phyloP scores from a whole-genome alignment of 2,329 filamentous ascomycete species.

The Hypoxylon rubiginosum region DNA sequence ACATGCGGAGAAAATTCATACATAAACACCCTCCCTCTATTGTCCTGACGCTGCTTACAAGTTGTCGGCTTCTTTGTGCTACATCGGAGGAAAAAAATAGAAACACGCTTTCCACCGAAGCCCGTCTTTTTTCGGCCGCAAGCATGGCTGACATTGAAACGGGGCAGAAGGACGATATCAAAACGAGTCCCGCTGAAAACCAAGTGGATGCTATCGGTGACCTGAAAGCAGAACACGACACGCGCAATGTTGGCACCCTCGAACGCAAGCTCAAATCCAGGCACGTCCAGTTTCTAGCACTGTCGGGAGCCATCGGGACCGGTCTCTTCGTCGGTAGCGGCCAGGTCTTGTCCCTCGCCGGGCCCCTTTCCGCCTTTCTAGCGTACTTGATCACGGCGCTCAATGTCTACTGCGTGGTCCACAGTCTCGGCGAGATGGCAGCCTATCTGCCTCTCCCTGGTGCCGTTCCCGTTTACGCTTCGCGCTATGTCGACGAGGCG shows the following conservation, averaged over 20 bases:
- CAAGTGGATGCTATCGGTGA: slow-evolving; percentile 41
- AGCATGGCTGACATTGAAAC: slow-evolving; percentile 47
- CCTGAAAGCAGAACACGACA: slow-evolving; percentile 47
- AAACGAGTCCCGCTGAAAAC: slow-evolving; percentile 27
- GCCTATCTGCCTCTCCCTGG: slow-evolving; percentile 71
- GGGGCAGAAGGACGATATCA: slow-evolving; percentile 28
- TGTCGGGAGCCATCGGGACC: slow-evolving; percentile 59
- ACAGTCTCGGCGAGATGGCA: slow-evolving; percentile 69
- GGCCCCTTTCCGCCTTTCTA: slow-evolving; percentile 58
- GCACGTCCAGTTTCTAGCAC: slow-evolving; percentile 59
- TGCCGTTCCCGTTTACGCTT: slow-evolving; percentile 64
- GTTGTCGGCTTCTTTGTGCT: background rate
- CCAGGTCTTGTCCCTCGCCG: slow-evolving; percentile 59
- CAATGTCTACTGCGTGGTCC: slow-evolving; percentile 63
- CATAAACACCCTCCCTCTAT: background rate
- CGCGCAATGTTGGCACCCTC: slow-evolving; percentile 53
- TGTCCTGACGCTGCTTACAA: background rate
- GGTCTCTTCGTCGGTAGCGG: slow-evolving; percentile 61
- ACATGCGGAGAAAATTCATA: slow-evolving; percentile 30
- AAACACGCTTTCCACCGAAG: background rate
- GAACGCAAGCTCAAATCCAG: slow-evolving; percentile 57
- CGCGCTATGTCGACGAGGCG: slow-evolving; percentile 62
- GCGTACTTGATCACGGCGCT: slow-evolving; percentile 60
- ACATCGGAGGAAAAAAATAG: background rate
- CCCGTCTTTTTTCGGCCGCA: slow-evolving; percentile 6